phyloP scores from a whole-genome alignment of 2,329 filamentous ascomycete genomes.

The Exophiala alcalophila region DNA sequence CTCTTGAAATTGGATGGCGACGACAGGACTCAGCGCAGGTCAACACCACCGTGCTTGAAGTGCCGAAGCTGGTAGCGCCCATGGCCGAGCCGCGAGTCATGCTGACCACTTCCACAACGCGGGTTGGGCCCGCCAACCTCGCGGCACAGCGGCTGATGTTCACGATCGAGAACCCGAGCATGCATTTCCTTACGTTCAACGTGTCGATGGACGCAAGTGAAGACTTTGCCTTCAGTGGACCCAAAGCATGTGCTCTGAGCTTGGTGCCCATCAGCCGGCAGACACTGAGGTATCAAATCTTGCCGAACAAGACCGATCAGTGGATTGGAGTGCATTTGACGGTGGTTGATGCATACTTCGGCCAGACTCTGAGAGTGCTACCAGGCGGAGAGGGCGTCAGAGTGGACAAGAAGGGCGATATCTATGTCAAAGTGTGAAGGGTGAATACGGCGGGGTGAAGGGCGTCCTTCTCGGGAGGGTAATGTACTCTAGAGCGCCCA shows the following conservation, averaged over 20 bases:
- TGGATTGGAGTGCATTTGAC: constrained; percentile 73
- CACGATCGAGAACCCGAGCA: constrained; percentile 88
- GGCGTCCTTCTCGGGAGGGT: too few species aligned
- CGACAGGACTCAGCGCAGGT: constrained; percentile 47
- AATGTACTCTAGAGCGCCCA: too few species aligned
- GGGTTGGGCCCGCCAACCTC: not conserved
- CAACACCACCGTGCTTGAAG: constrained; percentile 67
- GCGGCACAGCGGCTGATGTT: constrained; percentile 42
- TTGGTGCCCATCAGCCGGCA: constrained; percentile 78
- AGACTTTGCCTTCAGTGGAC: constrained; percentile 86
- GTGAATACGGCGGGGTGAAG: too few species aligned
- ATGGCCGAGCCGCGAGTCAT: constrained; percentile 85
- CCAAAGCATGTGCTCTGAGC: constrained; percentile 76
- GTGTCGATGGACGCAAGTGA: constrained; percentile 89
- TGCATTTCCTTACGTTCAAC: constrained; percentile 91
- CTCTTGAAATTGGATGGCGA: constrained; percentile 74
- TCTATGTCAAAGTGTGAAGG: constrained; percentile 25
- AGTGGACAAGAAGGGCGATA: constrained; percentile 49
- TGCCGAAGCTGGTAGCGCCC: constrained; percentile 77
- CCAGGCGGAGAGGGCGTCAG: constrained; percentile 66
- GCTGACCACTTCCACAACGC: constrained; percentile 12
- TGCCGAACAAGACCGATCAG: constrained; percentile 55
- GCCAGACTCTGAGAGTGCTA: constrained; percentile 79
- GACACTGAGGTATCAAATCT: constrained; percentile 67
- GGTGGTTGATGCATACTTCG: constrained; percentile 87